A percentile compares a stretch with the other conserved stretches of the same genome.
phyloP scores from a whole-genome alignment of 2,329 filamentous ascomycete genomes.

The Pestalotiopsis sp. region DNA sequence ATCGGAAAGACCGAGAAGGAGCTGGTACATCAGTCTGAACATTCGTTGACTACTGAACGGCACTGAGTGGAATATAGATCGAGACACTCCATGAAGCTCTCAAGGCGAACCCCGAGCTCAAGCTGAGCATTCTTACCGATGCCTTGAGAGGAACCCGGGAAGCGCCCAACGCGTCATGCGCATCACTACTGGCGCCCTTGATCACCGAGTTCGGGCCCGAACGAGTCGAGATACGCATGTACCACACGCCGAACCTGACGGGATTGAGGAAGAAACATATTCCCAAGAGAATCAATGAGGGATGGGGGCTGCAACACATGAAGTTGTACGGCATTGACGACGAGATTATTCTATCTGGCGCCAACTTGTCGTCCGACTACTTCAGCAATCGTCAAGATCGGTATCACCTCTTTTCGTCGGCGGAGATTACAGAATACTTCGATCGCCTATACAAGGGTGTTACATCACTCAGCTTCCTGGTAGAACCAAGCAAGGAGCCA shows the following conservation, averaged over 20 bases:
- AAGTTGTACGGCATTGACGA: slow-evolving; percentile 97
- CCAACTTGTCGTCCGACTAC: slow-evolving; percentile 91
- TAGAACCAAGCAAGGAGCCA: slow-evolving; percentile 62
- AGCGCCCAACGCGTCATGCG: slow-evolving; percentile 81
- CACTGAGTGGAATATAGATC: slow-evolving; percentile 53
- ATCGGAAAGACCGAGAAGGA: slow-evolving; percentile 94
- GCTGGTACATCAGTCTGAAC: slow-evolving; percentile 54
- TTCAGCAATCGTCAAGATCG: slow-evolving; percentile 95
- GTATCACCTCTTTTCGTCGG: slow-evolving; percentile 87
- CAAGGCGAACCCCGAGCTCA: slow-evolving; percentile 72
- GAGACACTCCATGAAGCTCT: slow-evolving; percentile 76
- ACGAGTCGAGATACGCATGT: slow-evolving; percentile 93
- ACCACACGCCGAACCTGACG: slow-evolving; percentile 94
- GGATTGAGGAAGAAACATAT: slow-evolving; percentile 82
- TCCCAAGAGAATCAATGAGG: slow-evolving; percentile 91
- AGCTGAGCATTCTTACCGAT: slow-evolving; percentile 89
- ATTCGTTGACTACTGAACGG: slow-evolving; percentile 4
- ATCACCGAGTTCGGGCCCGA: slow-evolving; percentile 80
- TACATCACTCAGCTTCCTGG: slow-evolving; percentile 78
- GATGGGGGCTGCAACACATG: slow-evolving; percentile 98
- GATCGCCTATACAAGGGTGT: slow-evolving; percentile 75
- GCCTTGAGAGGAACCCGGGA: slow-evolving; percentile 90
- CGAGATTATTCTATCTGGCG: slow-evolving; percentile 91
- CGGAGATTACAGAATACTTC: slow-evolving; percentile 82
- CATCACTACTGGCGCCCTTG: slow-evolving; percentile 84